Evolutionary conservation across 495 filamentous ascomycete species (phyloP), one percentile per base, ranked within the genome.

Genomic region (Daldinia vernicosa): DNA sequence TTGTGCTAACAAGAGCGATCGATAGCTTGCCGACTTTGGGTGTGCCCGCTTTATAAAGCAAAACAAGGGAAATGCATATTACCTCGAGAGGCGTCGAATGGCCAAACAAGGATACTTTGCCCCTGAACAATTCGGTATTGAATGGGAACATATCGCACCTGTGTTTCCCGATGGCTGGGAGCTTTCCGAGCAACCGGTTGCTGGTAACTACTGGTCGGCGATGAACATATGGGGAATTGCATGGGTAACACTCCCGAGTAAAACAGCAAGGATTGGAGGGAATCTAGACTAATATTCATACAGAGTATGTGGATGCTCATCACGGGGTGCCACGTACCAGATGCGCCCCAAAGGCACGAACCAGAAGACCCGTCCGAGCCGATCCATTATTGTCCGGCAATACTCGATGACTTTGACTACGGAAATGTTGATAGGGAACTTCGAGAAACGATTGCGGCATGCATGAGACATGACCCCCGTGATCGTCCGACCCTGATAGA

Each of bases 111-210:
- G 67, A 14, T 61, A 63, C 6, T 64, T 22, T 17, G 63, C 74
- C 28, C 74, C 74, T 28, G 74, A 71, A 52, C 67, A 76, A 63
- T 76, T 74, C 43, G 71, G 74, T 9, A 2, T 15, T 3, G 67
- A 76, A 0, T 76, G 71, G 74, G 67, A 74, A 4, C 26, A 62
- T 33, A 24, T 66, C 26, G 32, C 8, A 5, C 3, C 14, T 32
- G 30, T 8, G 14, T 32, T 26, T 3, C 2, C 1, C 7, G 0
- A 24, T 17, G 70, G 70, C 3, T 22, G 17, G 3, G 74, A 74
- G 33, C 12, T 75, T 14, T 62, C 62, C 15, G 66, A 70, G 33
- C 22, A 53, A 24, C 17, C 0, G 0, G 19, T 73, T 27, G 74
- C 67, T 4, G 67, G 67, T 6, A 71, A 71, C 30, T 74, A 71